A percentile compares a stretch with the other conserved stretches of the same genome.
Evolutionary conservation across 2,329 filamentous ascomycete genomes (phyloP).

Genomic region (Xylariaceae sp.): DNA sequence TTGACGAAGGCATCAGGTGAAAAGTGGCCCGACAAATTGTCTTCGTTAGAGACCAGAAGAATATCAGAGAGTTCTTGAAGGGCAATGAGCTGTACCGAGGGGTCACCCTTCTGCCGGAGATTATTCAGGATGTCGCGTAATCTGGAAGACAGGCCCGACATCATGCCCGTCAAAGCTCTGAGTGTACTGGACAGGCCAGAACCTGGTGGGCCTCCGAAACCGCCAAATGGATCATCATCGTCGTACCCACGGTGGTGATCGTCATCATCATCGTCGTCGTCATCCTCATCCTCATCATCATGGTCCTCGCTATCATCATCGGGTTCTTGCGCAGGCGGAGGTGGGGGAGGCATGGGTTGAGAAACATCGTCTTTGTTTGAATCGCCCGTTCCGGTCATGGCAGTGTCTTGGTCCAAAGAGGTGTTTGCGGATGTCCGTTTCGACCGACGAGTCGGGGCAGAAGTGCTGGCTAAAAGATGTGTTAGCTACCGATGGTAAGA

Average conservation of each 20-base stretch:
- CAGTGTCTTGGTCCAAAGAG: slow-evolving; percentile 54
- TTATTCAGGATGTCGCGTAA: slow-evolving; percentile 72
- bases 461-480: slow-evolving; percentile 27
- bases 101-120: slow-evolving; percentile 77
- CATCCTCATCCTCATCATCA: slow-evolving; percentile 46
- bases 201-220: slow-evolving; percentile 62
- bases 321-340: slow-evolving; percentile 36
- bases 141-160: slow-evolving; percentile 75
- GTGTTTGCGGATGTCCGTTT: slow-evolving; percentile 47
- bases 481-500: slow-evolving; percentile 4
- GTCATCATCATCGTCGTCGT: slow-evolving; percentile 51
- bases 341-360: slow-evolving; percentile 39
- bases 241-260: slow-evolving; percentile 57
- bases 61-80: slow-evolving; percentile 91
- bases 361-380: slow-evolving; percentile 38
- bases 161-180: slow-evolving; percentile 83
- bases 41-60: slow-evolving; percentile 89
- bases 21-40: slow-evolving; percentile 92
- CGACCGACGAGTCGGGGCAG: slow-evolving; percentile 42
- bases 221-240: slow-evolving; percentile 58
- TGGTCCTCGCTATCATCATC: slow-evolving; percentile 39
- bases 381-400: slow-evolving; percentile 66
- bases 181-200: slow-evolving; percentile 73
- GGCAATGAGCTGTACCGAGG: slow-evolving; percentile 83
- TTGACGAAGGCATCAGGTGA: slow-evolving; percentile 92